phyloP scores from a whole-genome alignment of 352 stramenopile genomes.

The Phytophthora crassamura region DNA sequence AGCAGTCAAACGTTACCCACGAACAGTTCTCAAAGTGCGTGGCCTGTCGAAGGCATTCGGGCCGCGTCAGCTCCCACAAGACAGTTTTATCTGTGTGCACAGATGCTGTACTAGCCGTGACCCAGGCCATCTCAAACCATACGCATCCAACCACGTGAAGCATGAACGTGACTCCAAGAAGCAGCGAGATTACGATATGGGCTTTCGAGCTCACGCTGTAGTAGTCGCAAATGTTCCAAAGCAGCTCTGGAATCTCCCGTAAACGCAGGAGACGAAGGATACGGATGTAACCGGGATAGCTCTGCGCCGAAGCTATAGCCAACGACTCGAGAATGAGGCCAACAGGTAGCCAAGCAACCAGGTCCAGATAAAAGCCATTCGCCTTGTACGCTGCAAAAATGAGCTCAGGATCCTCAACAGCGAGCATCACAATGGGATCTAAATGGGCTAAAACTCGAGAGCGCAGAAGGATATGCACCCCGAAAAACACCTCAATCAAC shows the following conservation, averaged over 20 bases:
- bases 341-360: constrained; percentile 56
- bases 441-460: constrained; percentile 63
- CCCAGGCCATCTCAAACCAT: constrained; percentile 75
- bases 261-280: constrained; percentile 59
- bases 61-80: constrained; percentile 3
- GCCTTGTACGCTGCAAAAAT: constrained; percentile 69
- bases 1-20: constrained; percentile 78
- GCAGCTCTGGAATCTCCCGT: constrained; percentile 44
- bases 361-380: constrained; percentile 62
- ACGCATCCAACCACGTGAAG: constrained; percentile 71
- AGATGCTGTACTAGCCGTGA: constrained; percentile 6
- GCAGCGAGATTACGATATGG: constrained; percentile 51
- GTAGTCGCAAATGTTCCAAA: constrained; percentile 64
- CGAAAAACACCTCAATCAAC: constrained; percentile 61
- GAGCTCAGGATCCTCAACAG: constrained; percentile 56
- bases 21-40: constrained; percentile 70
- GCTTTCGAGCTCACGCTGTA: constrained; percentile 70
- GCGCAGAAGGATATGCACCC: constrained; percentile 52
- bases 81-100: background rate
- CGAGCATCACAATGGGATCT: constrained; percentile 66
- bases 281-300: constrained; percentile 51
- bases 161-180: constrained; percentile 59
- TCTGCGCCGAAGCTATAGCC: constrained; percentile 10
- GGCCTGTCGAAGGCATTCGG: constrained; percentile 59
- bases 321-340: constrained; percentile 55